These are phyloP conservation scores for Penicillium corylophilum DNA, from an alignment of 2,329 filamentous ascomycete genomes.

Conservation along the genomic window DNA sequence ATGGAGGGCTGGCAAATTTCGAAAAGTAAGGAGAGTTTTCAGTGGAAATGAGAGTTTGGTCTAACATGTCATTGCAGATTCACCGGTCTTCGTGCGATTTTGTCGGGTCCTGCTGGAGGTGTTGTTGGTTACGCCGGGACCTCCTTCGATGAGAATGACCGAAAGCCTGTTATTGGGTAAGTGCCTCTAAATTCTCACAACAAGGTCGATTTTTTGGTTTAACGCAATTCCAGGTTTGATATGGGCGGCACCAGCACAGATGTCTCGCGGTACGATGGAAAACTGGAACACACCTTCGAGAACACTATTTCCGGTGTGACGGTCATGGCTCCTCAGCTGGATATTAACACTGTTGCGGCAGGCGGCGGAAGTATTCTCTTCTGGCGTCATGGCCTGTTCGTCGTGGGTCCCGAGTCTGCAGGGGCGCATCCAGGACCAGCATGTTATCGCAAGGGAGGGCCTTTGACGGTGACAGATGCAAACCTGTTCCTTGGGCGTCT, in stretches of 20 bases:
- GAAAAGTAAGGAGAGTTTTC: constrained; percentile 1
- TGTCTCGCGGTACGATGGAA: constrained; percentile 76
- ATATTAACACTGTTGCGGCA: constrained; percentile 91
- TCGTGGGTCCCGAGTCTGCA: constrained; percentile 86
- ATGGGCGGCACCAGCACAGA: constrained; percentile 90
- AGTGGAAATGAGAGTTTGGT: neutral
- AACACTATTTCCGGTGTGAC: constrained; percentile 91
- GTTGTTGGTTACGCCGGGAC: constrained; percentile 89
- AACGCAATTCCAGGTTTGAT: too few relatives aligned
- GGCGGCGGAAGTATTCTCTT: constrained; percentile 72
- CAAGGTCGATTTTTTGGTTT: too few relatives aligned
- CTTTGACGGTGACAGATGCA: constrained; percentile 86
- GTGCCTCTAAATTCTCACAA: too few relatives aligned
- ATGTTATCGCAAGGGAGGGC: constrained; percentile 87
- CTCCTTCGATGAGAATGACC: constrained; percentile 75
- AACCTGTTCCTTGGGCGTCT: constrained; percentile 83
- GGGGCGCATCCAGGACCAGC: constrained; percentile 87
- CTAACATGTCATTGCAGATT: constrained; percentile 51
- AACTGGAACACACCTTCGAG: constrained; percentile 89
- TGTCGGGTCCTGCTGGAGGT: constrained; percentile 87
- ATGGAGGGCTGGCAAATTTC: constrained; percentile 59
- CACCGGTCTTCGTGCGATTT: constrained; percentile 76
- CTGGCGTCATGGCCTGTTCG: constrained; percentile 83
- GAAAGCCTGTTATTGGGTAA: constrained; percentile 77
- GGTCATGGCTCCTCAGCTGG: constrained; percentile 84